Evolutionary conservation across 1,139 yeast species (phyloP), one percentile per base, ranked within the genome.

Genomic region (Sugiyamaella castrensis): DNA sequence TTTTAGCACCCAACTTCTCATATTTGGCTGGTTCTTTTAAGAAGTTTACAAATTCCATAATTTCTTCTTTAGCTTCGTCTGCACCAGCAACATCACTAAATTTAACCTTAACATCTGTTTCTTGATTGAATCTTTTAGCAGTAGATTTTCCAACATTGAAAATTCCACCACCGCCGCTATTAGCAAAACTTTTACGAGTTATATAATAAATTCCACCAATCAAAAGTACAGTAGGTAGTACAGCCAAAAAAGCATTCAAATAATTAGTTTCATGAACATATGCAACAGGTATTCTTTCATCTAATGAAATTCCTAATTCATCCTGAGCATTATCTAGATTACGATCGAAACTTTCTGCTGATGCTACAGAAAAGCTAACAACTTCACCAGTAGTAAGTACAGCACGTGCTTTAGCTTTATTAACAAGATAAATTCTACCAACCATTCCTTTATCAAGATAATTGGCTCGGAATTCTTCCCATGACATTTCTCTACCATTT

Each of bases 51-150:
- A 92, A 92, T 68, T 92, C 98, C 96, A 91, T 87, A 50, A 92
- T 92, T 70, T 92, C 98, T 60, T 84, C 91, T 68, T 92, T 92
- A 13, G 98, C 97, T 71, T 92, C 98, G 52, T 85, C 84, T 79
- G 92, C 87, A 39, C 98, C 98, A 0, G 98, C 98, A 46, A 92
- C 98, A 67, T 92, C 98, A 61, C 82, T 80, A 66, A 92, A 92
- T 62, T 83, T 81, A 44, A 87, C 84, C 64, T 87, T 87, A 53
- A 92, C 84, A 54, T 89, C 95, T 7, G 92, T 81, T 63, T 89
- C 97, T 64, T 87, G 89, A 69, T 91, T 91, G 71, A 89, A 92
- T 58, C 86, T 77, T 68, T 89, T 89, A 26, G 98, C 98, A 50
- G 84, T 86, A 48, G 65, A 57, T 65, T 88, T 87, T 37, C 97